These are phyloP conservation scores for Tolypocladium inflatum DNA, from an alignment of 2,329 filamentous ascomycete species.

Conservation along the genomic window DNA sequence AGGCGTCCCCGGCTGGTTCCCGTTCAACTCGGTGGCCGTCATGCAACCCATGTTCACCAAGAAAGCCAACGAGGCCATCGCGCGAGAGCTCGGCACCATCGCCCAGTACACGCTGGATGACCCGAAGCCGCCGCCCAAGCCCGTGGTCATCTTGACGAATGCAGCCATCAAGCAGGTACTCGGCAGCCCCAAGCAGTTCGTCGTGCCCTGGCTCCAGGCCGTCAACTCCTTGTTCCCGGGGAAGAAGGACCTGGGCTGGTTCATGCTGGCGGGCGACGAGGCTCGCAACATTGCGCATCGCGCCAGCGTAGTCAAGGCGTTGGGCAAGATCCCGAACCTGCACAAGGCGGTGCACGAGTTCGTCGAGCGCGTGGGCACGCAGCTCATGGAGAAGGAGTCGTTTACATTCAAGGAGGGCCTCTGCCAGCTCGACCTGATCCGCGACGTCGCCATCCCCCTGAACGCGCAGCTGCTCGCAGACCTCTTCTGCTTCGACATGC, in stretches of 20 bases:
- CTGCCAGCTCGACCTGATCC: constrained; percentile 30
- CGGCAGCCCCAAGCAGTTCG: constrained; percentile 19
- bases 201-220: constrained; percentile 21
- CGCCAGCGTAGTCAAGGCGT: constrained; percentile 16
- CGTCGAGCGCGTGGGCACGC: constrained; percentile 19
- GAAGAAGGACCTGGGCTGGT: constrained; percentile 26
- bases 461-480: constrained; percentile 46
- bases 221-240: constrained; percentile 22
- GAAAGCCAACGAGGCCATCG: constrained; percentile 27
- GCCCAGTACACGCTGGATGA: constrained; percentile 23
- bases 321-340: constrained; percentile 23
- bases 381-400: constrained; percentile 30
- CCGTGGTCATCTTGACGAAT: constrained; percentile 14
- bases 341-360: constrained; percentile 19
- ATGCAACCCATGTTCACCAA: constrained; percentile 38
- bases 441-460: constrained; percentile 49
- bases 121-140: constrained; percentile 22
- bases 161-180: constrained; percentile 22
- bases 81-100: constrained; percentile 26
- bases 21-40: constrained; percentile 29
- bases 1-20: constrained; percentile 33
- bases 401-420: constrained; percentile 26
- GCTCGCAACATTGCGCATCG: constrained; percentile 21
- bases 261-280: constrained; percentile 27
- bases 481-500: constrained; percentile 49